Evolutionary conservation across 2,329 filamentous ascomycete species (phyloP), one percentile per base, ranked within the genome.

Genomic region (Chaetomium strumarium): DNA sequence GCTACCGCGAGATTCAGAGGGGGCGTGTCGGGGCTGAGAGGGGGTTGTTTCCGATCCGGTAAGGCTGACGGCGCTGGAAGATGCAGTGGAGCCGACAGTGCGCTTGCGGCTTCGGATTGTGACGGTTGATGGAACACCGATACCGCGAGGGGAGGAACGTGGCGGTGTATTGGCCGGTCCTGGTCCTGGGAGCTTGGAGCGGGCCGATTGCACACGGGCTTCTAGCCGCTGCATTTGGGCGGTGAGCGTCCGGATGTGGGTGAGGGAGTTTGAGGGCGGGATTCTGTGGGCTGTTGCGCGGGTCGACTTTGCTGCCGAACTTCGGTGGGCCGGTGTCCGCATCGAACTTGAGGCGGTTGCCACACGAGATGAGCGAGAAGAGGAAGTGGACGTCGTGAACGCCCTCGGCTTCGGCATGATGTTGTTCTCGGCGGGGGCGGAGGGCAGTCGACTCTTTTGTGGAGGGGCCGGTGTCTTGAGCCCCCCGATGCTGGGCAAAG

Each of bases 181-280:
- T 2, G 93, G 93, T 1, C 86, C 89, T 2, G 93, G 93, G 17
- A 99, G 80, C 70, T 93, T 96, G 37, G 92, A 96, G 61, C 90
- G 84, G 16, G 86, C 93, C 20, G 86, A 90, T 56, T 97, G 90
- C 10, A 99, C 92, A 41, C 93, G 83, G 58, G 93, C 89, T 68
- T 97, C 93, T 56, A 99, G 84, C 60, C 90, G 88, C 70, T 96
- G 90, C 90, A 97, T 96, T 72, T 97, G 93, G 29, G 90, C 91
- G 53, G 95, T 96, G 59, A 99, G 83, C 30, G 86, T 87, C 58
- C 92, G 89, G 64, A 99, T 95, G 67, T 99, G 93, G 60, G 88
- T 87, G 46, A 99, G 81, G 2, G 93, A 97, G 57, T 75, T 82
- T 56, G 77, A 84, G 49, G 76, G 74, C 24, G 80, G 78, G 37